These are phyloP conservation scores for Aspergillus udagawae DNA, from an alignment of 2,329 filamentous ascomycete genomes.

Conservation along the genomic window DNA sequence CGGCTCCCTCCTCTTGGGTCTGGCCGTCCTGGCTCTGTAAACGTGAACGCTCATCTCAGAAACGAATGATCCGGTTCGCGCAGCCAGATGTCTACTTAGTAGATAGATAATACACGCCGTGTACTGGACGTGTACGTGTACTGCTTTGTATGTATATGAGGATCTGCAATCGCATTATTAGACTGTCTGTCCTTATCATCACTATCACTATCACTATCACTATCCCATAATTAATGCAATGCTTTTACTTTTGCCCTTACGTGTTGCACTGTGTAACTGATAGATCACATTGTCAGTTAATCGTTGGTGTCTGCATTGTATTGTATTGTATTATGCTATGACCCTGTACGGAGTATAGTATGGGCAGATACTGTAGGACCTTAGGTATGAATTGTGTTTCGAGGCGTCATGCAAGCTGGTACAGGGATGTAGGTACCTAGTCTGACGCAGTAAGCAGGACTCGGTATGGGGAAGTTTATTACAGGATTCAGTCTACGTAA, in stretches of 20 bases:
- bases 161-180: background rate
- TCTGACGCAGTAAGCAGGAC: no score
- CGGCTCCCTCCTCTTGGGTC: conserved; percentile 25
- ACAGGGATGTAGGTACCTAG: background rate
- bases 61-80: no score
- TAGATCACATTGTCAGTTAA: no score
- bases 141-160: background rate
- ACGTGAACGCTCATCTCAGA: conserved; percentile 8
- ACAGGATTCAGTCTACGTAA: no score
- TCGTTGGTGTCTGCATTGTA: no score
- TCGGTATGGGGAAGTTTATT: no score
- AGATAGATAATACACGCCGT: background rate
- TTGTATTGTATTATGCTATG: no score
- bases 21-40: conserved; percentile 24
- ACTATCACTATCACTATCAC: background rate
- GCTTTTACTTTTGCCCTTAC: background rate
- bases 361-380: no score
- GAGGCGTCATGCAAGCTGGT: background rate
- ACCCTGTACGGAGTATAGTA: no score
- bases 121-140: background rate
- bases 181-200: background rate
- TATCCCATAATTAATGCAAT: background rate
- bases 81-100: background rate
- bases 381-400: background rate
- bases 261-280: no score